These are phyloP conservation scores for Smittium mucronatum DNA, from an alignment of 371 early-diverging fungal genomes.

Conservation along the genomic window DNA sequence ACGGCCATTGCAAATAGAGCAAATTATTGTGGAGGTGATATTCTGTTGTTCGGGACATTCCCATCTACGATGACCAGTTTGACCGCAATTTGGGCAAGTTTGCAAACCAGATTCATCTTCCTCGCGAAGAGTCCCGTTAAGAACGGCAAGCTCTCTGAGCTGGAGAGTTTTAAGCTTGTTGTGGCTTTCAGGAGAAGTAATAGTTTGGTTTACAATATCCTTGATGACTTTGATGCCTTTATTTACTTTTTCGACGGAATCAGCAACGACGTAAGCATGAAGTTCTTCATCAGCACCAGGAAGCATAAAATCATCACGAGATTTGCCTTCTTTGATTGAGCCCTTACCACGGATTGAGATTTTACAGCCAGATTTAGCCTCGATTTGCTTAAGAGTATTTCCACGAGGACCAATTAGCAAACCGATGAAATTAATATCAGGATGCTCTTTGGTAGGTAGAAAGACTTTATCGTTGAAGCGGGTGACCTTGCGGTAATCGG, in stretches of 20 bases:
- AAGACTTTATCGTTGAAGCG: constrained; percentile 83
- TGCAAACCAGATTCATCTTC: constrained; percentile 65
- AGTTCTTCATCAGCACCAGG: constrained; percentile 86
- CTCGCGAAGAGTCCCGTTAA: constrained; percentile 91
- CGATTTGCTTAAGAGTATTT: constrained; percentile 88
- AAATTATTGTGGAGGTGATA: constrained; percentile 69
- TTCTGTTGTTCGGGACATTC: constrained; percentile 86
- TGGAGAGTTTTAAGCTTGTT: constrained; percentile 89
- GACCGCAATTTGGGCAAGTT: constrained; percentile 88
- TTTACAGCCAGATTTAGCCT: constrained; percentile 82
- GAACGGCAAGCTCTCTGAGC: constrained; percentile 81
- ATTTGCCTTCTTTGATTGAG: constrained; percentile 92
- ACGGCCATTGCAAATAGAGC: constrained; percentile 78
- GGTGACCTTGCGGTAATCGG: constrained; percentile 75
- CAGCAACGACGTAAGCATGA: constrained; percentile 84
- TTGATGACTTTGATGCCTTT: constrained; percentile 75
- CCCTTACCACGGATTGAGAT: constrained; percentile 94
- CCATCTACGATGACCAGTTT: constrained; percentile 73
- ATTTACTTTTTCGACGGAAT: constrained; percentile 74
- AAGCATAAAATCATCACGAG: constrained; percentile 45
- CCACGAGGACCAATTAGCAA: constrained; percentile 94
- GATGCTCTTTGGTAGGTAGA: constrained; percentile 88
- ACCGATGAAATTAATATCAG: constrained; percentile 95
- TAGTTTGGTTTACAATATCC: constrained; percentile 87
- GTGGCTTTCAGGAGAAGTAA: constrained; percentile 83